Base-by-base conservation (phyloP, 805 yeast genomes). In the Candida railenensis region DNA sequence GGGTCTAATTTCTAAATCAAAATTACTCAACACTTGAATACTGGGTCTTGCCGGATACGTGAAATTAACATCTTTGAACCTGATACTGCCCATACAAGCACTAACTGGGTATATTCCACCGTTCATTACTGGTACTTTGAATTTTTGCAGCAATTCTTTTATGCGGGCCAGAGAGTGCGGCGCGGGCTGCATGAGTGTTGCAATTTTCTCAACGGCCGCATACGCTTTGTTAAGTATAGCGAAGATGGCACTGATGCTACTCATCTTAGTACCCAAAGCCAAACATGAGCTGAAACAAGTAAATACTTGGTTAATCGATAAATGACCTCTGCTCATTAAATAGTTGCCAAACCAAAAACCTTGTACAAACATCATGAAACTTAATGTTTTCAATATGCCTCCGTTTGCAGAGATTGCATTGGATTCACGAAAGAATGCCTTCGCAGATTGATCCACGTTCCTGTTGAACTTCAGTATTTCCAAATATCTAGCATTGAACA, bases 291-390 rank as follows among this genome's bases (percentile, higher is more conserved):
- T 82, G 55, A 94, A 89, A 34, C 96, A 86, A 0, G 96, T 85
- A 43, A 94, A 68, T 0, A 92, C 88, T 34, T 81, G 76, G 11
- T 87, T 85, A 2, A 89, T 67, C 1, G 69, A 54, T 12, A 83
- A 59, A 7, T 76, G 71, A 0, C 81, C 80, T 3, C 65, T 62
- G 32, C 66, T 63, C 2, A 89, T 83, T 71, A 87, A 76, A 39
- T 73, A 73, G 22, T 85, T 78, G 1, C 98, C 99, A 66, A 85
- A 92, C 89, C 96, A 90, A 56, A 94, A 87, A 0, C 92, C 95
- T 63, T 89, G 96, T 2, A 91, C 87, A 69, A 92, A 90, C 82
- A 90, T 83, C 58, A 82, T 60, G 34, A 89, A 68, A 0, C 85
- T 75, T 3, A 91, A 53, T 20, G 78, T 65, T 54, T 84, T 78